Base-by-base conservation (phyloP, 2,329 filamentous ascomycete genomes). In the Hymenoscyphus linearis region DNA sequence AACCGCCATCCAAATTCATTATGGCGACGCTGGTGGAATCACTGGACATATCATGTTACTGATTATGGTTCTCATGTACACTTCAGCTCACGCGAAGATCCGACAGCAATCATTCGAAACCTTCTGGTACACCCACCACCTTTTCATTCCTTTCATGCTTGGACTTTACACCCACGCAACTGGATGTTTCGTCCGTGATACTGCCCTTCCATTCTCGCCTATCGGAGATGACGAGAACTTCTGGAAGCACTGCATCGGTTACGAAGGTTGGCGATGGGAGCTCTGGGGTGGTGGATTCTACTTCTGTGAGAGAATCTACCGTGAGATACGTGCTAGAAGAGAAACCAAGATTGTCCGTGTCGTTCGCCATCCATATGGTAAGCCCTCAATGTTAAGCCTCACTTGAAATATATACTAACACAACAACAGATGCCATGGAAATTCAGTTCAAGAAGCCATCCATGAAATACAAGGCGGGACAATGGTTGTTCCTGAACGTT, bases 31-130 rank as follows among this genome's bases (percentile, higher is more conserved):
- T 56, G 93, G 91, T 70, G 95, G 95, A 64, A 89, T 98, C 65
- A 99, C 95, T 2, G 95, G 95, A 6, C 95, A 99, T 76, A 84
- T 97, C 65, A 99, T 99, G 95, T 84, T 98, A 27, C 81, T 99
- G n/a, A 98, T 93, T 82, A 99, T 99, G 95, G 79, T 99, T 65
- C 78, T 99, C 65, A 99, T 99, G 82, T 99, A 96, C 78, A 99
- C 95, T 1, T 97, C 93, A 0, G 89, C 95, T 2, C 95, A 99
- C 73, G 84, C 89, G 70, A 89, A 91, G 67, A 98, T 99, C 67
- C 89, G 95, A 59, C 93, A 98, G 74, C 95, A 99, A 74, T 96
- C 91, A 0, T 99, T 93, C 73, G 95, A 99, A 78, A 96, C 93
- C 0, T 99, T 99, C 75, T 99, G 95, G 95, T 99, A 99, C 77